Evolutionary conservation across 306 rosid species (phyloP).

Genomic region (Mimosa bimucronata): DNA sequence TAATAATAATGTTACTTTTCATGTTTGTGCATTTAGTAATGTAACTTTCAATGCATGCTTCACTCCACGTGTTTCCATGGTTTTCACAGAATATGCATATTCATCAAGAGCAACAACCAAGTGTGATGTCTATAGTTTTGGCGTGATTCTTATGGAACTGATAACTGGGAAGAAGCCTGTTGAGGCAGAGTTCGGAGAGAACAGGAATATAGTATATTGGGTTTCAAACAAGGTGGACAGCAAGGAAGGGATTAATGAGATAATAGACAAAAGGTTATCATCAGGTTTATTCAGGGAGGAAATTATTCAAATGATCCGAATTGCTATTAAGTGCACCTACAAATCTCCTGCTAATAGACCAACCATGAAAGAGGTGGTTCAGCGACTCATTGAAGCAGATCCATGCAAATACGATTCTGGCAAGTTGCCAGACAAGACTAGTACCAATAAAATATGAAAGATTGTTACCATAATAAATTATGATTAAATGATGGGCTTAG

Average conservation of each 20-base stretch:
- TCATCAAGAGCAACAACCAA: conserved; percentile 64
- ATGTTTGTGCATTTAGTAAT: neutral
- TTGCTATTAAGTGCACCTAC: conserved; percentile 68
- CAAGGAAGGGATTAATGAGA: conserved; percentile 59
- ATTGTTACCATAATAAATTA: conserved; percentile 27
- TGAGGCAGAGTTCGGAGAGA: conserved; percentile 69
- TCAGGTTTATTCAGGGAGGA: conserved; percentile 48
- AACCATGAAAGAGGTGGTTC: conserved; percentile 73
- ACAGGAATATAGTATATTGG: conserved; percentile 63
- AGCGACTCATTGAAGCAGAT: conserved; percentile 55
- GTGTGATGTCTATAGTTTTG: conserved; percentile 72
- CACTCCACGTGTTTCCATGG: conserved; percentile 3
- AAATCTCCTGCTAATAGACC: conserved; percentile 68
- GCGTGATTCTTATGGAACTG: conserved; percentile 69
- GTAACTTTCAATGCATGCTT: neutral
- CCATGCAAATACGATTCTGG: conserved; percentile 48
- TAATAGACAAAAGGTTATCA: conserved; percentile 52
- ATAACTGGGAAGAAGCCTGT: conserved; percentile 75
- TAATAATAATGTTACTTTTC: neutral
- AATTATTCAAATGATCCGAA: conserved; percentile 56
- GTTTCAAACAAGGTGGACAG: conserved; percentile 61
- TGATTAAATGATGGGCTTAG: conserved; percentile 17
- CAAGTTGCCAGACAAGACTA: conserved; percentile 44
- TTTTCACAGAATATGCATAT: conserved; percentile 64
- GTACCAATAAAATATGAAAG: conserved; percentile 39